Evolutionary conservation across 140 eudicot genomes (phyloP).

Genomic region (Ambrosia hybrid): DNA sequence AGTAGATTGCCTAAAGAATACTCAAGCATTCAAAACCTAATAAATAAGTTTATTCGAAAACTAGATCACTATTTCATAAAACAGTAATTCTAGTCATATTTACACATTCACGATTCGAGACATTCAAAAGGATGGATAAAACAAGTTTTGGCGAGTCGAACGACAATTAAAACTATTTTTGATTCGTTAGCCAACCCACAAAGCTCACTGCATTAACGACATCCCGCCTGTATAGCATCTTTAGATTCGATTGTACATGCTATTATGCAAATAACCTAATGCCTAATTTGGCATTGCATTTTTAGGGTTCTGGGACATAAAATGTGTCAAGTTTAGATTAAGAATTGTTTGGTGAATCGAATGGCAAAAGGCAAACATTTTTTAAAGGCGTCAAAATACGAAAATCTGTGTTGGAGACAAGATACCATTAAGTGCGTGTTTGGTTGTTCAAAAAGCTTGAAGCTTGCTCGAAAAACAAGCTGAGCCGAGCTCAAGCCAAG

Average conservation of each 20-base stretch:
- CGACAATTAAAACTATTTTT: neutral
- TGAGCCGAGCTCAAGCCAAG: too few species aligned
- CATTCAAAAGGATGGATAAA: slow-evolving; percentile 1
- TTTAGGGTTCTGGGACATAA: too few species aligned
- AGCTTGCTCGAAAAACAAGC: too few species aligned
- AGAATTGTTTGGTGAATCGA: too few species aligned
- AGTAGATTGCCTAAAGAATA: neutral
- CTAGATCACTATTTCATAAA: neutral
- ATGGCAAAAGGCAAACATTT: too few species aligned
- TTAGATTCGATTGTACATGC: too few species aligned
- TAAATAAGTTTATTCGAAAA: neutral
- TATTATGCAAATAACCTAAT: too few species aligned
- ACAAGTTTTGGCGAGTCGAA: neutral
- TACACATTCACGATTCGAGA: neutral
- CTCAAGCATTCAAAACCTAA: neutral
- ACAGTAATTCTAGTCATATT: neutral
- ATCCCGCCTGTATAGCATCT: too few species aligned
- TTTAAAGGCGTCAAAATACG: neutral
- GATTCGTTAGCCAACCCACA: too few species aligned
- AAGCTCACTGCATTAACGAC: too few species aligned
- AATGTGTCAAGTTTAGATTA: too few species aligned
- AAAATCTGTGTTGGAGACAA: slow-evolving; percentile 3
- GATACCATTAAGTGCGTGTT: neutral
- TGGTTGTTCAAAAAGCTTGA: neutral
- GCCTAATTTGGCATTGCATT: too few species aligned